A percentile compares a stretch with the other conserved stretches of the same genome.
Evolutionary conservation across 2,329 filamentous ascomycete genomes (phyloP).

Genomic region (Chaetoscypha palmicola): DNA sequence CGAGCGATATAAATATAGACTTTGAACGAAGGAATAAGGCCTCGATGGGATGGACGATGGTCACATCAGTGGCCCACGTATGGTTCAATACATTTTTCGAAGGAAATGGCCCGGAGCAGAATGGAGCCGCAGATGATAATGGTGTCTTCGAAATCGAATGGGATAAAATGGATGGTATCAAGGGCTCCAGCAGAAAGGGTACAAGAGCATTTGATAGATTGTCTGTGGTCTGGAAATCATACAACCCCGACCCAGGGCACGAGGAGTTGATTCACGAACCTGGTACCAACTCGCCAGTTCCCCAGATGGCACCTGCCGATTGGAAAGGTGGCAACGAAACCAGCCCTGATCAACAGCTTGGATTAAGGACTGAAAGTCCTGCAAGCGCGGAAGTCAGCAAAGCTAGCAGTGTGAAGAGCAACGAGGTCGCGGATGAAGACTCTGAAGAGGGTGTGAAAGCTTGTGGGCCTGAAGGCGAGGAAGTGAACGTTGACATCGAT

Average conservation of each 20-base stretch:
- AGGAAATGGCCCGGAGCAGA: slow-evolving; percentile 63
- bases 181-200: slow-evolving; percentile 78
- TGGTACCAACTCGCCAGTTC: slow-evolving; percentile 57
- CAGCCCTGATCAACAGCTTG: slow-evolving; percentile 52
- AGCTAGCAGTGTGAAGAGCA: slow-evolving; percentile 60
- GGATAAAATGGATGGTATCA: slow-evolving; percentile 87
- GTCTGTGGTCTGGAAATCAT: slow-evolving; percentile 72
- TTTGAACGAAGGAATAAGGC: slow-evolving; percentile 81
- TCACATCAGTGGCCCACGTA: slow-evolving; percentile 86
- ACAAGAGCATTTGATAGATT: slow-evolving; percentile 74
- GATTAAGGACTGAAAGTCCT: slow-evolving; percentile 57
- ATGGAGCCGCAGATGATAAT: slow-evolving; percentile 57
- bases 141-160: slow-evolving; percentile 68
- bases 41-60: slow-evolving; percentile 75
- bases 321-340: slow-evolving; percentile 58
- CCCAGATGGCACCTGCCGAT: slow-evolving; percentile 59
- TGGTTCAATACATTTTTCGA: slow-evolving; percentile 98
- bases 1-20: slow-evolving; percentile 83
- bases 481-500: slow-evolving; percentile 21
- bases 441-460: slow-evolving; percentile 22
- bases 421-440: slow-evolving; percentile 23
- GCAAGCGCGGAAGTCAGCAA: slow-evolving; percentile 62
- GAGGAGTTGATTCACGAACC: slow-evolving; percentile 56
- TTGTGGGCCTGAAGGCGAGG: slow-evolving; percentile 25
- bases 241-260: slow-evolving; percentile 24